Base-by-base conservation (phyloP, 495 filamentous ascomycete genomes). In the Elaphomyces granulatus region DNA sequence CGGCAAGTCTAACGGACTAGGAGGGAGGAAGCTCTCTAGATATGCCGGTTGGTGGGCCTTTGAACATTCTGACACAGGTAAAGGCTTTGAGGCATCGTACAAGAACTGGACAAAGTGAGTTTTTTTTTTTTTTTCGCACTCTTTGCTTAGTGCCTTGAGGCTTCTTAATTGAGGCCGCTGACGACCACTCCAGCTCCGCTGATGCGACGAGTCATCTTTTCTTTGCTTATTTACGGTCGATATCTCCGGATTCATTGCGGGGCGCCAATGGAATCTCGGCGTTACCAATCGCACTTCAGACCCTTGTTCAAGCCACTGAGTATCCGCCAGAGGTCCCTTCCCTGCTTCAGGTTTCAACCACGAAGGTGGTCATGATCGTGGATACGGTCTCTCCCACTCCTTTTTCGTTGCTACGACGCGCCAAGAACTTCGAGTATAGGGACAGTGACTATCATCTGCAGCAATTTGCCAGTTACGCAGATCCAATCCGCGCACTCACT, bases 41-140 rank as follows among this genome's bases (percentile, higher is more conserved):
- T 81, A 94, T 64, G 90, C 92, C 20, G 86, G 88, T 41, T 98
- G 90, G 90, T 98, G 90, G 90, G 88, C 90, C 0, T 98, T 98
- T 59, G 92, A 94, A 51, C 82, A 90, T 46, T 70, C 57, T 9
- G 87, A 96, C 50, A 69, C 70, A 8, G 81, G 79, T 36, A 87
- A 78, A 58, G 92, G 92, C n/a, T 98, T 96, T 51, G 88, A 96
- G 39, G 85, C 83, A 30, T 85, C 88, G 16, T 98, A 98, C 60
- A 84, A 79, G 49, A 73, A 74, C 14, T 98, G 90, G 90, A 64
- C 70, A 48, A 70, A 59, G 77, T 80, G 56, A 43, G 54, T 37
- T n/a, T n/a, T n/a, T n/a, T n/a, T n/a, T n/a, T n/a, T n/a, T n/a
- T n/a, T n/a, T n/a, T n/a, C n/a, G 15, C 40, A 32, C 17, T 34